phyloP scores from a whole-genome alignment of 768 basidiomycete genomes.

The Suillus subaureus region DNA sequence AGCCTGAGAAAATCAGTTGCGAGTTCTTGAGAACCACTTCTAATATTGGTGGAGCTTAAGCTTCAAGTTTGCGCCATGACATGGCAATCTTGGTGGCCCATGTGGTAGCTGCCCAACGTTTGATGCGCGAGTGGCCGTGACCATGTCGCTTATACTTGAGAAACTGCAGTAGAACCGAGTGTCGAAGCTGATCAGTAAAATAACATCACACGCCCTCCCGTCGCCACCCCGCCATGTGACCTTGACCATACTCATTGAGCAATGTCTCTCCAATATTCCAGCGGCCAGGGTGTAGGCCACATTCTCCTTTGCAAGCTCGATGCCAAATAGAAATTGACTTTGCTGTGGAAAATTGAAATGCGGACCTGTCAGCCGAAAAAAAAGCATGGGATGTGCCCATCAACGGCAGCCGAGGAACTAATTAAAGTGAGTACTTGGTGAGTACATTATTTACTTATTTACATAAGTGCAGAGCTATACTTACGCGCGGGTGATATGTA shows the following conservation, averaged over 20 bases:
- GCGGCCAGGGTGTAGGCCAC: background rate
- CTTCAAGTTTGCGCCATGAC: too few species aligned
- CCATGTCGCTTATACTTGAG: background rate
- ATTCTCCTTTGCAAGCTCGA: background rate
- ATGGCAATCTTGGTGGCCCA: too few species aligned
- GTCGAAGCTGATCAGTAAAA: background rate
- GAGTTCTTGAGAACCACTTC: background rate
- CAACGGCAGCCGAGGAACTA: background rate
- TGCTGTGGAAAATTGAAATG: background rate
- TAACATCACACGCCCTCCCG: background rate
- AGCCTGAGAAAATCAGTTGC: background rate
- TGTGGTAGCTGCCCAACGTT: background rate
- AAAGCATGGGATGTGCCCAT: background rate
- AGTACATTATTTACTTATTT: background rate
- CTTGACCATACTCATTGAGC: background rate
- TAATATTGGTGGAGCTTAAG: too few species aligned
- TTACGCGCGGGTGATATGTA: background rate
- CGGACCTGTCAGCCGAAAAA: background rate
- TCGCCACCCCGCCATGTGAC: background rate
- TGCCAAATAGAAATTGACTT: background rate
- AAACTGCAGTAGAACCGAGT: background rate
- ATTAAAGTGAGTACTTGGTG: background rate
- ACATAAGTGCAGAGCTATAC: background rate
- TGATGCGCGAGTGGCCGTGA: background rate
- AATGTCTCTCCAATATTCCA: background rate